Percentiles rank a stretch among this genome's conserved stretches.
These are phyloP conservation scores for Patellaria atrata DNA, from an alignment of 495 filamentous ascomycete species.

Conservation along the genomic window DNA sequence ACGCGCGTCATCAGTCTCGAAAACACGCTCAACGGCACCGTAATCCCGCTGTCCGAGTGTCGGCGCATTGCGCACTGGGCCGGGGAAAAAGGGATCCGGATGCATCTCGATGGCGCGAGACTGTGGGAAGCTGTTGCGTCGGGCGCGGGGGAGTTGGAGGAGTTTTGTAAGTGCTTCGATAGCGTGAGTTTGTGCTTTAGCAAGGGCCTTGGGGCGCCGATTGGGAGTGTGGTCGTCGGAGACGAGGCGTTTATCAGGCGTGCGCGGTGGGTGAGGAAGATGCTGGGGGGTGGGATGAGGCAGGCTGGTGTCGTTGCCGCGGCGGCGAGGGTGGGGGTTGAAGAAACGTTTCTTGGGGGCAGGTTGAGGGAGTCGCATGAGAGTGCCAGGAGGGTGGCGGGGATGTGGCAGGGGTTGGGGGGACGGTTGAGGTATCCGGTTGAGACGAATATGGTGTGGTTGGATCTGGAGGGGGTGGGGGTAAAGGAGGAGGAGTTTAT, in stretches of 20 bases:
- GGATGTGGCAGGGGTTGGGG: constrained; percentile 35
- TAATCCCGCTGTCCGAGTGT: constrained; percentile 61
- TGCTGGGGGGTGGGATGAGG: constrained; percentile 68
- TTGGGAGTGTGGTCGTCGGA: constrained; percentile 69
- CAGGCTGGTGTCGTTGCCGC: constrained; percentile 52
- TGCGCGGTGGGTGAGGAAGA: constrained; percentile 69
- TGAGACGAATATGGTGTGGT: constrained; percentile 92
- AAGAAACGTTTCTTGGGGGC: constrained; percentile 61
- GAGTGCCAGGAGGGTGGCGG: constrained; percentile 49
- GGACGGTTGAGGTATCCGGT: constrained; percentile 46
- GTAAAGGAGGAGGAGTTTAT: constrained; percentile 33
- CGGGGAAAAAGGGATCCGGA: constrained; percentile 45
- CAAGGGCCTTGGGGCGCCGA: constrained; percentile 80
- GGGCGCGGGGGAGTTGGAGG: constrained; percentile 35
- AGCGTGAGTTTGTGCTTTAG: constrained; percentile 73
- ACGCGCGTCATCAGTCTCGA: constrained; percentile 73
- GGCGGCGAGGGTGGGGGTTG: constrained; percentile 42
- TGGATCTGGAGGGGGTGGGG: constrained; percentile 48
- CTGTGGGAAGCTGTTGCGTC: constrained; percentile 41
- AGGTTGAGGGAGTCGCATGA: constrained; percentile 45
- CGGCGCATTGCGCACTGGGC: constrained; percentile 56
- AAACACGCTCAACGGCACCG: constrained; percentile 66
- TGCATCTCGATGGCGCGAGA: constrained; percentile 77
- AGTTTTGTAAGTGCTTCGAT: constrained; percentile 62
- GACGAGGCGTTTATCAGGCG: constrained; percentile 48